Conservation (phyloP, 768 basidiomycete species). For the Phylloporus arenicola region DNA sequence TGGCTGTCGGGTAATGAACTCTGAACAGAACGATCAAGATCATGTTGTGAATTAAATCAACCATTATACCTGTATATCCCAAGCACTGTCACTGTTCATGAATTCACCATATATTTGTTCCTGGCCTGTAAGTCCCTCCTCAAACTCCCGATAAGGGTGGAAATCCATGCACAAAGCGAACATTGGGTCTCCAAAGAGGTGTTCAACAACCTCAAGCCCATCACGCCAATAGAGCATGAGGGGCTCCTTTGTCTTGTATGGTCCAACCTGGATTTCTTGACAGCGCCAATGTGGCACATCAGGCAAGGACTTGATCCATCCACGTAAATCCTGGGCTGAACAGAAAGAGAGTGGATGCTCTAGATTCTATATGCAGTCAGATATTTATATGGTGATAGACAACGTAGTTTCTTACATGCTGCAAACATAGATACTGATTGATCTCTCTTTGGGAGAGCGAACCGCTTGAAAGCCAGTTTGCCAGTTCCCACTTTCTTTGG, state of each 20-base stretch:
- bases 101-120: conserved; percentile 14
- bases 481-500: neutral
- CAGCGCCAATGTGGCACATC: conserved; percentile 5
- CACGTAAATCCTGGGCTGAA: neutral
- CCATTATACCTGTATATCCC: conserved; percentile 21
- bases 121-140: neutral
- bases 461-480: neutral
- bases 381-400: no score
- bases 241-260: conserved; percentile 1
- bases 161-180: conserved; percentile 8
- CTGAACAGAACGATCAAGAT: neutral
- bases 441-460: neutral
- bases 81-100: conserved; percentile 20
- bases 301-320: neutral
- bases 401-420: neutral
- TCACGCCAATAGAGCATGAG: conserved; percentile 16
- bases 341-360: neutral
- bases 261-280: conserved; percentile 4
- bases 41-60: neutral
- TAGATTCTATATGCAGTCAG: no score
- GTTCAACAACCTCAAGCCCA: conserved; percentile 22
- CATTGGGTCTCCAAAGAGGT: conserved; percentile 22
- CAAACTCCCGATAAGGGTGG: conserved; percentile 5
- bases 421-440: neutral
- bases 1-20: conserved; percentile 12